Evolutionary conservation across 768 basidiomycete species (phyloP).

Genomic region (Trametes villosa): DNA sequence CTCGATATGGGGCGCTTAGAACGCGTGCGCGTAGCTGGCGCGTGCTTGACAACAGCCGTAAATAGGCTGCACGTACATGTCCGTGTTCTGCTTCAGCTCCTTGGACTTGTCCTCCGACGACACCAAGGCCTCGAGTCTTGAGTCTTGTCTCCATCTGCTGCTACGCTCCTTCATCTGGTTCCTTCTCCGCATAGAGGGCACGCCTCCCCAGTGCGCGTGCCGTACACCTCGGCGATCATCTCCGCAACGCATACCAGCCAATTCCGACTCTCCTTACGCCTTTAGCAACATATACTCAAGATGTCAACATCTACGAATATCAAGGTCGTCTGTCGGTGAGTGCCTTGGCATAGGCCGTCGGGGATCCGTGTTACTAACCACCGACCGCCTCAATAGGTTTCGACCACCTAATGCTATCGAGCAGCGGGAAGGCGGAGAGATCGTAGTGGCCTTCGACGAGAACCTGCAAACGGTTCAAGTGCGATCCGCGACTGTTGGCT

Average conservation of each 20-base stretch:
- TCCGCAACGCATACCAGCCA: constrained; percentile 5
- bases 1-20: constrained; percentile 24
- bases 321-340: constrained; percentile 99
- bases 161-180: constrained; percentile 16
- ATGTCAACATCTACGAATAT: constrained; percentile 85
- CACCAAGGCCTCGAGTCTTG: constrained; percentile 8
- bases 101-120: constrained; percentile 10
- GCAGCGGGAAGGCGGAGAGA: constrained; percentile 82
- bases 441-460: constrained; percentile 88
- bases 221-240: constrained; percentile 24
- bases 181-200: constrained; percentile 24
- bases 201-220: constrained; percentile 18
- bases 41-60: constrained; percentile 34
- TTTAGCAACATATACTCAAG: constrained; percentile 42
- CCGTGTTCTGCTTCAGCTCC: constrained; percentile 10
- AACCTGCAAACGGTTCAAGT: constrained; percentile 84
- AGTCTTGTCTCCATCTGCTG: constrained; percentile 10
- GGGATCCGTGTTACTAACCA: neutral
- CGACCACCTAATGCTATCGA: constrained; percentile 95
- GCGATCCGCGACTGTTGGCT: constrained; percentile 65
- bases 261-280: constrained; percentile 18
- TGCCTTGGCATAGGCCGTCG: constrained; percentile 9
- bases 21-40: constrained; percentile 24
- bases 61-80: constrained; percentile 24
- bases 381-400: constrained; percentile 59